These are phyloP conservation scores for Populus hybrid DNA, from an alignment of 441 rosid species.

Conservation along the genomic window DNA sequence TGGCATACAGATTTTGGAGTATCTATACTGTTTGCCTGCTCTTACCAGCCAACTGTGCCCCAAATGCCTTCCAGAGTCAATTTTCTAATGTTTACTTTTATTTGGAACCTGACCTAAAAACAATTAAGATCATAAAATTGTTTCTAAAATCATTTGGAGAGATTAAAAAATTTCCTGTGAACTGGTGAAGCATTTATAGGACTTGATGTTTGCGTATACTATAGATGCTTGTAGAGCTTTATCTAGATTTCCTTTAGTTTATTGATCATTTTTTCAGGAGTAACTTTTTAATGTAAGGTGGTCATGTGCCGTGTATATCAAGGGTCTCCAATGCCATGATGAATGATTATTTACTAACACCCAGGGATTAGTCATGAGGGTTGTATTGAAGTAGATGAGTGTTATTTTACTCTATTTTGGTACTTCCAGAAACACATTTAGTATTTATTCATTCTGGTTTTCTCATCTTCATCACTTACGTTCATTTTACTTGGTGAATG, in stretches of 20 bases:
- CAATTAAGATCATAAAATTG: not conserved
- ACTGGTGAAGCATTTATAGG: not conserved
- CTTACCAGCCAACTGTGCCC: not conserved
- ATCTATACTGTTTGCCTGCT: not conserved
- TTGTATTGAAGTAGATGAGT: not conserved
- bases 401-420: not conserved
- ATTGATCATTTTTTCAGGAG: not conserved
- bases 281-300: not conserved
- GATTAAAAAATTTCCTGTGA: not conserved
- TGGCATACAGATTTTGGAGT: not conserved
- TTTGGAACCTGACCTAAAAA: not conserved
- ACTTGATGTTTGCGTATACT: not conserved
- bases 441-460: not conserved
- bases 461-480: constrained; percentile 5
- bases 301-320: not conserved
- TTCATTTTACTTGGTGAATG: constrained; percentile 18
- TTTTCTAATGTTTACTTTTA: not conserved
- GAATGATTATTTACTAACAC: not conserved
- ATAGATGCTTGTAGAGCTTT: not conserved
- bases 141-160: not conserved
- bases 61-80: not conserved
- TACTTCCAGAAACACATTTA: not conserved
- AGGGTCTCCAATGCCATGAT: not conserved
- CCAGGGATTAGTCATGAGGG: not conserved
- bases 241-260: not conserved